Base-by-base conservation (phyloP, 352 stramenopile species). In the Globisporangium parvum region DNA sequence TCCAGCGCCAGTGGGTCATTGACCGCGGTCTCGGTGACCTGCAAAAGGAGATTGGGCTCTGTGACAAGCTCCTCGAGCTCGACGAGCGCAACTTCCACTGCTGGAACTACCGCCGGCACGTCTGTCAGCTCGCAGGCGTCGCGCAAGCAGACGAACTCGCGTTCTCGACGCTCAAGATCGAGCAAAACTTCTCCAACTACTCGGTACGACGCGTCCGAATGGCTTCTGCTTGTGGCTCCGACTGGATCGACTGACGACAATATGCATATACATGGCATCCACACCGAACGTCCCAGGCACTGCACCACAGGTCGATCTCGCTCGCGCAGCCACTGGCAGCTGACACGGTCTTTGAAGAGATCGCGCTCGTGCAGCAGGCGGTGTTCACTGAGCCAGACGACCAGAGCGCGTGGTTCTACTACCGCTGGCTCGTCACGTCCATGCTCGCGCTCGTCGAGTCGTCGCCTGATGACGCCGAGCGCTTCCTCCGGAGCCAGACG, bases 71-170 rank as follows among this genome's bases (percentile, higher is more conserved):
- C 10, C 64, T 89, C 42, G 65, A 91, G 51, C 81, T 97, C 62
- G 97, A 99, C 71, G 95, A 99, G 57, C 83, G 97, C 35, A 99
- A 99, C 63, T 99, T 99, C 67, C 97, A 99, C 69, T 99, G 97
- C 70, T 99, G 96, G 96, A 99, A 99, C 67, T 99, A 99, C 71
- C 93, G 82, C 24, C 80, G 78, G 35, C 71, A 90, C 62, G 76
- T 93, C 21, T 82, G 78, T 53, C 71, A 77, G 21, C 62, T 86
- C 48, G 74, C 76, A 10, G 71, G 71, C 20, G 56, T 82, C 2
- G 66, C 70, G 0, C 53, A 67, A 18, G 68, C 92, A 8, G 69
- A 94, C 21, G 89, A 98, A 62, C 80, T 98, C 47, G 85, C 87
- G 26, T 99, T 98, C 67, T 98, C 96, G 14, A 91, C 75, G n/a